Evolutionary conservation across 177 flowering plant species (phyloP).

Genomic region (Vitis hybrid): DNA sequence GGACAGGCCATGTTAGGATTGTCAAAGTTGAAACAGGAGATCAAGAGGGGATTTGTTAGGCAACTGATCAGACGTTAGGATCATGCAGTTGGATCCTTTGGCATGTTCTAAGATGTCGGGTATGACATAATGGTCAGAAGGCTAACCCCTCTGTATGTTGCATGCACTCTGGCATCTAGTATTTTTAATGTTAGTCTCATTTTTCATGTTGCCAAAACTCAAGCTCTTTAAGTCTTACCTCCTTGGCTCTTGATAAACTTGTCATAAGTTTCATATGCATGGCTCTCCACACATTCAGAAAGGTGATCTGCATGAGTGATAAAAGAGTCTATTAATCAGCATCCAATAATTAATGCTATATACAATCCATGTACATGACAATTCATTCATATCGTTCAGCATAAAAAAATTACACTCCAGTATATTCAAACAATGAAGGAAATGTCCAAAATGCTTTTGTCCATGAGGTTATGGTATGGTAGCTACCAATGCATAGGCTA

Average conservation of each 20-base stretch:
- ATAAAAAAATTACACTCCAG: no score
- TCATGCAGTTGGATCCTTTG: not conserved
- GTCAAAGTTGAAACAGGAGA: not conserved
- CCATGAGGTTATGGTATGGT: no score
- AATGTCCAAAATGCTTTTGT: no score
- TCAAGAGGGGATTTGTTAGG: not conserved
- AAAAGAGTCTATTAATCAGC: slow-evolving; percentile 6
- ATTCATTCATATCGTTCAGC: no score
- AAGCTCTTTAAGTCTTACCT: slow-evolving; percentile 39
- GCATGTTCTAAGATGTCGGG: not conserved
- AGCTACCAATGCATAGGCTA: no score
- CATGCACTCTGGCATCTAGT: not conserved
- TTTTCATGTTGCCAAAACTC: slow-evolving; percentile 2
- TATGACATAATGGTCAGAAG: not conserved
- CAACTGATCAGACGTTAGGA: not conserved
- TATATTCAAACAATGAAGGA: no score
- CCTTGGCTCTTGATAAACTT: slow-evolving; percentile 81
- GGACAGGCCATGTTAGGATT: not conserved
- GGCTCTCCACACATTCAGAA: slow-evolving; percentile 94
- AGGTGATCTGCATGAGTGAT: slow-evolving; percentile 72
- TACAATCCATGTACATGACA: no score
- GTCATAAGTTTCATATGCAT: slow-evolving; percentile 92
- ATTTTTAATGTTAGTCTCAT: not conserved
- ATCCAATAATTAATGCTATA: not conserved
- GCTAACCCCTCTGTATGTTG: not conserved